These are phyloP conservation scores for Curvularia hawaiiensis DNA, from an alignment of 2,329 filamentous ascomycete genomes.

Conservation along the genomic window DNA sequence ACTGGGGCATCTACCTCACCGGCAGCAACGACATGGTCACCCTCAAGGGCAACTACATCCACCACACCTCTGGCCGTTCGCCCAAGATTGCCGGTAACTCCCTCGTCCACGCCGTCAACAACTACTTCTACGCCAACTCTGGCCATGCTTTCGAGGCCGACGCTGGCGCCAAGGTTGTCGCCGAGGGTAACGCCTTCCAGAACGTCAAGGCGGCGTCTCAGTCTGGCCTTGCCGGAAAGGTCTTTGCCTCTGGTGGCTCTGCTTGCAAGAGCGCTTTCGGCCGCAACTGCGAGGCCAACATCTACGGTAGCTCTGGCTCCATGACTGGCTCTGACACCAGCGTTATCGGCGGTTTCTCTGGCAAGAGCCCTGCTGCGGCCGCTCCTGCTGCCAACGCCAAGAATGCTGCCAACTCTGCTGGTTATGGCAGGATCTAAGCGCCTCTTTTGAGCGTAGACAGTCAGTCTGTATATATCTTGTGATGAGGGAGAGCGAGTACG, in stretches of 20 bases:
- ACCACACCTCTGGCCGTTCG: conserved; percentile 61
- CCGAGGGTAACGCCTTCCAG: conserved; percentile 65
- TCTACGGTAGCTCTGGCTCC: conserved; percentile 35
- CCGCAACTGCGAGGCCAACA: conserved; percentile 58
- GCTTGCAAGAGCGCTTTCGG: conserved; percentile 55
- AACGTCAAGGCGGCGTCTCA: conserved; percentile 52
- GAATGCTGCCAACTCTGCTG: conserved; percentile 29
- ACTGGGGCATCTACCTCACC: conserved; percentile 64
- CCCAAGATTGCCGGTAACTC: conserved; percentile 63
- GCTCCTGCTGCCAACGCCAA: conserved; percentile 22
- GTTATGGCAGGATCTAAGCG: conserved; percentile 32
- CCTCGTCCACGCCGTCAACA: conserved; percentile 66
- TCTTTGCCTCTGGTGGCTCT: conserved; percentile 47
- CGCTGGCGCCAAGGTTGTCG: conserved; percentile 51
- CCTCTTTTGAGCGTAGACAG: neutral
- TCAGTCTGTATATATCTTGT: neutral
- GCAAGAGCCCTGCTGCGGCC: conserved; percentile 59
- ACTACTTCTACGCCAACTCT: conserved; percentile 62
- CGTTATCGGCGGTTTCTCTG: conserved; percentile 58
- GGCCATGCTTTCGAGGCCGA: conserved; percentile 63
- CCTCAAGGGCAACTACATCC: conserved; percentile 65
- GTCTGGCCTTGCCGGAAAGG: conserved; percentile 50
- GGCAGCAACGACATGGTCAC: conserved; percentile 63
- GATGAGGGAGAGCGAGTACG: neutral
- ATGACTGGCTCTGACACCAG: conserved; percentile 49